A percentile compares a stretch with the other conserved stretches of the same genome.
Evolutionary conservation across 768 basidiomycete species (phyloP).

Genomic region (Psilocybe azurescens): DNA sequence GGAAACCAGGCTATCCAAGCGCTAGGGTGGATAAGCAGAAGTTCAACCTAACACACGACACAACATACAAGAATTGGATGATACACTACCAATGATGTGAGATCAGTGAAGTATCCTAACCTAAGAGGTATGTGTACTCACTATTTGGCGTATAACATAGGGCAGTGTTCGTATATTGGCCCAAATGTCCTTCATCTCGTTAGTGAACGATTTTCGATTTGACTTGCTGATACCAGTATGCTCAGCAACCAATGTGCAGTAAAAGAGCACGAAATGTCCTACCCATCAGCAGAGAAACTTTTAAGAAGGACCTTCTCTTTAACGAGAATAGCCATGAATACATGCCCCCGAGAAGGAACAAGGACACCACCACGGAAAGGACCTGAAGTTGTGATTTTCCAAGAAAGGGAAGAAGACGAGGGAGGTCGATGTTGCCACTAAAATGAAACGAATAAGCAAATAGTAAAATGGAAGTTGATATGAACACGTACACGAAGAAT

Average conservation of each 20-base stretch:
- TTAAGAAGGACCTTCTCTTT: constrained; percentile 77
- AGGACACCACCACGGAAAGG: constrained; percentile 74
- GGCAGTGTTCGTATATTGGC: constrained; percentile 73
- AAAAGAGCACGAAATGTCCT: not conserved
- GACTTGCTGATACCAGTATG: constrained; percentile 26
- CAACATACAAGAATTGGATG: constrained; percentile 78
- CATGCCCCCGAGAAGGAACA: constrained; percentile 71
- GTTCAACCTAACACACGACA: not conserved
- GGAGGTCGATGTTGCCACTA: constrained; percentile 85
- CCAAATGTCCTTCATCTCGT: constrained; percentile 73
- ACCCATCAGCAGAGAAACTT: constrained; percentile 21
- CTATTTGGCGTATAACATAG: constrained; percentile 77
- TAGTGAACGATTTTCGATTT: constrained; percentile 33
- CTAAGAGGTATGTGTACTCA: constrained; percentile 41
- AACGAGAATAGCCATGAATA: constrained; percentile 61
- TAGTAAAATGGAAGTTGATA: not conserved
- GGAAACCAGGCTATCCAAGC: constrained; percentile 95
- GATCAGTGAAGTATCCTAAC: not conserved
- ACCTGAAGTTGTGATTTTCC: constrained; percentile 84
- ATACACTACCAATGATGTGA: constrained; percentile 53
- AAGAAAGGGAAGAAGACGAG: constrained; percentile 69
- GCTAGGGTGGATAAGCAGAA: constrained; percentile 38
- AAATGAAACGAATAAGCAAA: not conserved
- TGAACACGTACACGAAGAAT: constrained; percentile 77
- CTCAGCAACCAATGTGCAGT: not conserved